A percentile compares a stretch with the other conserved stretches of the same genome.
phyloP scores from a whole-genome alignment of 2,329 filamentous ascomycete genomes.

The Beauveria bassiana region DNA sequence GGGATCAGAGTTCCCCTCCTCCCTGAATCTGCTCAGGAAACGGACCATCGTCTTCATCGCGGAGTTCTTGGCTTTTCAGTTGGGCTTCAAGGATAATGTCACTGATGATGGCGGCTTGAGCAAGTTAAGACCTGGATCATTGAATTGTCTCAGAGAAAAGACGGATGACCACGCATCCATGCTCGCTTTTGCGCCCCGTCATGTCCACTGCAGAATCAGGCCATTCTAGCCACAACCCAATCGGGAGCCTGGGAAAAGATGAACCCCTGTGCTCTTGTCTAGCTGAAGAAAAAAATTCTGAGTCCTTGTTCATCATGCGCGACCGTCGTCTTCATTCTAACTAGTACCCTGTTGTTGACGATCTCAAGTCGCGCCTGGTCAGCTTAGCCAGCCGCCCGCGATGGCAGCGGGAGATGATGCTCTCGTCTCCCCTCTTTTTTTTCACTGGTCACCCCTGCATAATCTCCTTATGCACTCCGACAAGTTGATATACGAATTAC shows the following conservation, averaged over 20 bases:
- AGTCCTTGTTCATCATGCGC: not conserved
- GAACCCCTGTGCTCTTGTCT: not conserved
- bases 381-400: not conserved
- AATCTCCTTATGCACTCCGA: not conserved
- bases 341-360: not conserved
- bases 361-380: not conserved
- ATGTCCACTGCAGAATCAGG: not conserved
- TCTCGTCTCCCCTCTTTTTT: not conserved
- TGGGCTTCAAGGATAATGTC: too few species aligned
- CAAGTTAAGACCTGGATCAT: not conserved
- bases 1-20: too few species aligned
- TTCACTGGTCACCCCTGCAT: not conserved
- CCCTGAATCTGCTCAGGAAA: too few species aligned
- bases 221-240: not conserved
- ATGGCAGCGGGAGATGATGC: not conserved
- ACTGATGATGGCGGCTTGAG: not conserved
- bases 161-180: not conserved
- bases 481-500: not conserved
- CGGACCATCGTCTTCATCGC: too few species aligned
- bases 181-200: not conserved
- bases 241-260: not conserved
- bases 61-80: too few species aligned
- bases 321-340: not conserved
- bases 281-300: not conserved
- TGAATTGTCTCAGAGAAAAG: not conserved